Evolutionary conservation across 768 basidiomycete genomes (phyloP).

Genomic region (Mycena vitilis): DNA sequence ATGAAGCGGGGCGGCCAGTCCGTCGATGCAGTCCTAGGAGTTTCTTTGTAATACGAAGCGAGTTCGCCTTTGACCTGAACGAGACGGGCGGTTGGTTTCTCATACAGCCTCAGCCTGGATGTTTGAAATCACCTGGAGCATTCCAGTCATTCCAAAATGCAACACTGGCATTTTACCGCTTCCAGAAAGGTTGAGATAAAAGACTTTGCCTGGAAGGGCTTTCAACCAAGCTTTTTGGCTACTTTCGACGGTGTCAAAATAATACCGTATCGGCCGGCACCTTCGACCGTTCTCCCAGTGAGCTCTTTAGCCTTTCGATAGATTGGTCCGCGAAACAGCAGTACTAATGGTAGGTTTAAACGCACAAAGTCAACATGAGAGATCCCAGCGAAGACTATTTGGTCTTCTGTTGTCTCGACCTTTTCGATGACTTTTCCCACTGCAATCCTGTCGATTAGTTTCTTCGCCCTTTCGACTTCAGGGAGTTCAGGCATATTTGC

Average conservation of each 20-base stretch:
- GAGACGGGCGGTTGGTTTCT: not conserved
- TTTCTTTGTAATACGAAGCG: constrained; percentile 62
- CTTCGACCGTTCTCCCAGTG: constrained; percentile 57
- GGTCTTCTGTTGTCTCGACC: constrained; percentile 71
- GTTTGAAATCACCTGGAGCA: constrained; percentile 64
- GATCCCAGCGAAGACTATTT: constrained; percentile 70
- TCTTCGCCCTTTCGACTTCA: constrained; percentile 81
- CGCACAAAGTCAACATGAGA: constrained; percentile 73
- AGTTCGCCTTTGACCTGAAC: constrained; percentile 60
- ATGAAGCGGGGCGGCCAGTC: constrained; percentile 76
- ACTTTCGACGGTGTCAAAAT: not conserved
- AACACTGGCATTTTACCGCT: constrained; percentile 72
- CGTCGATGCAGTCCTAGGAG: constrained; percentile 51
- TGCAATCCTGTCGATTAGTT: constrained; percentile 64
- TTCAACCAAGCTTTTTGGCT: constrained; percentile 6
- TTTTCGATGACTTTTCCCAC: constrained; percentile 62
- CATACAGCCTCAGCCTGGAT: not conserved
- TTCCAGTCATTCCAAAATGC: constrained; percentile 91
- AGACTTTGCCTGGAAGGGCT: constrained; percentile 62
- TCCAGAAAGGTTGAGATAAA: constrained; percentile 74
- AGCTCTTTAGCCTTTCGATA: constrained; percentile 64
- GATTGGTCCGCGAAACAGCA: constrained; percentile 17
- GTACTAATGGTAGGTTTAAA: constrained; percentile 12
- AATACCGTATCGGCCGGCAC: constrained; percentile 67
- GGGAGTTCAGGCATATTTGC: constrained; percentile 33